Base-by-base conservation (phyloP, 805 yeast species). In the Ogataea parapolymorpha region DNA sequence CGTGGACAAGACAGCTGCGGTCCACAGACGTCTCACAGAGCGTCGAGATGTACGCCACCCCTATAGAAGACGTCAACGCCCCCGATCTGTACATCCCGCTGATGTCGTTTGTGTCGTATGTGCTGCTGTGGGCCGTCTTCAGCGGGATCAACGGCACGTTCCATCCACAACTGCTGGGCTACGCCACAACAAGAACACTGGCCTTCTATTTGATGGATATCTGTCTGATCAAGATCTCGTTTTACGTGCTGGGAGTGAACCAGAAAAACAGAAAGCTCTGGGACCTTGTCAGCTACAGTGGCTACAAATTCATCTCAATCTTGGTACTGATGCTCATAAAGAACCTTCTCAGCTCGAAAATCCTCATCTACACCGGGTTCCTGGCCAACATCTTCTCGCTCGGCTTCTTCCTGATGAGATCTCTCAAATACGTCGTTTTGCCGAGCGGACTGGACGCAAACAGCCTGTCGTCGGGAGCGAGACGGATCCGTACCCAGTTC, bases 21-120 rank as follows among this genome's bases (percentile, higher is more conserved):
- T 51, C 58, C 15, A 50, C 66, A 5, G 65, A 65, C 30, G 63
- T 59, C 16, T 64, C 50, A 13, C 51, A 40, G 44, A 53, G 65
- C 15, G 66, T 63, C 25, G 74, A 68, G 30, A 45, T 51, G 15
- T 87, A 72, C 61, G 82, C 87, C 2, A 79, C 86, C 9, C 96
- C 99, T 12, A 65, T 75, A 33, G 86, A 85, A 46, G 99, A 93
- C 60, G 72, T 83, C 43, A 93, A 95, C 57, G 95, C 98, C 0
- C 99, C 99, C 2, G 99, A 93, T 61, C 74, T 93, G 69, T 93
- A 93, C 63, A 86, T 93, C 40, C 99, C 99, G 5, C 65, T 86
- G 46, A 93, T 95, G 97, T 86, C 96, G 2, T 77, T 85, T 54
- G 77, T 88, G 36, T 88, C 98, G 0, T 90, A 90, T 57, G 82